A percentile compares a stretch with the other conserved stretches of the same genome.
Evolutionary conservation across 345 rosid species (phyloP).

Genomic region (Dovyalis caffra): DNA sequence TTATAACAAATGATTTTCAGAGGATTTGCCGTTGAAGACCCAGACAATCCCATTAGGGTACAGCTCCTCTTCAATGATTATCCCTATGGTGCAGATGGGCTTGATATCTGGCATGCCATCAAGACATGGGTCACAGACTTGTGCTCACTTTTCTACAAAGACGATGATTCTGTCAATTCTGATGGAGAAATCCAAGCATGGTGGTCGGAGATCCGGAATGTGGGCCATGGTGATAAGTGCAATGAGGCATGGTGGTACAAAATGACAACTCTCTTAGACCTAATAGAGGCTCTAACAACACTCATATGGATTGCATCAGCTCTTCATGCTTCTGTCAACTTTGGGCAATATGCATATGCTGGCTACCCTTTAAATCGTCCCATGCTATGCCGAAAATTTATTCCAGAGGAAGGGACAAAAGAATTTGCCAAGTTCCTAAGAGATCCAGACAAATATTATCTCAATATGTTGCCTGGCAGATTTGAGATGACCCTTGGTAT

Average conservation of each 20-base stretch:
- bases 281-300: conserved; percentile 45
- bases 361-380: conserved; percentile 60
- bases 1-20: conserved; percentile 32
- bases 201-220: conserved; percentile 57
- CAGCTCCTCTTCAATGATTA: conserved; percentile 50
- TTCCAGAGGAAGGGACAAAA: conserved; percentile 49
- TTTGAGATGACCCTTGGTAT: conserved; percentile 38
- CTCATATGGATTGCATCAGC: conserved; percentile 64
- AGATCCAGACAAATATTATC: conserved; percentile 46
- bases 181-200: conserved; percentile 61
- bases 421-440: conserved; percentile 35
- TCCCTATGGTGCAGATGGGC: conserved; percentile 65
- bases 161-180: conserved; percentile 36
- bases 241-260: conserved; percentile 51
- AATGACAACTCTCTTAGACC: conserved; percentile 33
- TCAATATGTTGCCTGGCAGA: conserved; percentile 50
- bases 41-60: conserved; percentile 37
- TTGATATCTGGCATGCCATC: conserved; percentile 56
- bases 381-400: conserved; percentile 35
- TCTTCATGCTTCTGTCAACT: conserved; percentile 56
- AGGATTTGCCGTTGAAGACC: conserved; percentile 46
- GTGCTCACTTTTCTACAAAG: conserved; percentile 50
- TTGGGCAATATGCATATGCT: conserved; percentile 57
- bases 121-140: conserved; percentile 50
- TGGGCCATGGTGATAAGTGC: conserved; percentile 54